Conservation (phyloP, 352 stramenopile species). For the Globisporangium viniferum region DNA sequence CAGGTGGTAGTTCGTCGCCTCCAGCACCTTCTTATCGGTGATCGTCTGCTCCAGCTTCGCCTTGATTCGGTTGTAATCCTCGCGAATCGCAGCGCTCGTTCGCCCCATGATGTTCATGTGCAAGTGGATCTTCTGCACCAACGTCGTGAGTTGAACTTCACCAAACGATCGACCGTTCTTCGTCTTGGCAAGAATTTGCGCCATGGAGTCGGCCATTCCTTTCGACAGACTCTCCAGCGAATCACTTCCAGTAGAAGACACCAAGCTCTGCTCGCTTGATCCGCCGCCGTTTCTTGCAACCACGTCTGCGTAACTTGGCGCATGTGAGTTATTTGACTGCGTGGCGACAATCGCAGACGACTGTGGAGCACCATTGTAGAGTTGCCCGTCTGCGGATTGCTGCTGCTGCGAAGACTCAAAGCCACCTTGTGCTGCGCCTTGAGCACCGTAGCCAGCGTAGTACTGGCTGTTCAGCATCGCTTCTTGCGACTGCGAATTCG, state of each 20-base stretch:
- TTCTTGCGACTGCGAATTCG: conserved; percentile 2
- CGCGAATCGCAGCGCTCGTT: conserved; percentile 30
- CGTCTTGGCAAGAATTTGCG: conserved; percentile 32
- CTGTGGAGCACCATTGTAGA: conserved; percentile 6
- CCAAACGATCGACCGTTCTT: conserved; percentile 23
- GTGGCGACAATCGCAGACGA: conserved; percentile 15
- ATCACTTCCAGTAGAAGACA: conserved; percentile 15
- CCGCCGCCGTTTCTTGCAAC: conserved; percentile 6
- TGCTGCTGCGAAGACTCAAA: conserved; percentile 15
- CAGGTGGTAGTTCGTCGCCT: conserved; percentile 31
- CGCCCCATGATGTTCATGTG: conserved; percentile 44
- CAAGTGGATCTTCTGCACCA: conserved; percentile 38
- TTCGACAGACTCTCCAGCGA: conserved; percentile 29
- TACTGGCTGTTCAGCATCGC: conserved; percentile 16
- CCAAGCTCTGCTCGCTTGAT: conserved; percentile 14
- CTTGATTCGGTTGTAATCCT: conserved; percentile 34
- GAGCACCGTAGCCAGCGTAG: conserved; percentile 1
- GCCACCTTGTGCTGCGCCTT: conserved; percentile 1
- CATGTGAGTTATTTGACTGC: conserved; percentile 11
- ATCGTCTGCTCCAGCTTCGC: conserved; percentile 31
- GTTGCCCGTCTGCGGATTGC: conserved; percentile 15
- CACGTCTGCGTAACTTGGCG: conserved; percentile 26
- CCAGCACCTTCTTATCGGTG: conserved; percentile 31
- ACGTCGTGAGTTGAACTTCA: conserved; percentile 34
- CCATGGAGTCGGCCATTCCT: conserved; percentile 36